Conservation (phyloP, 2,329 filamentous ascomycete genomes). For the Mariannaea elegans region DNA sequence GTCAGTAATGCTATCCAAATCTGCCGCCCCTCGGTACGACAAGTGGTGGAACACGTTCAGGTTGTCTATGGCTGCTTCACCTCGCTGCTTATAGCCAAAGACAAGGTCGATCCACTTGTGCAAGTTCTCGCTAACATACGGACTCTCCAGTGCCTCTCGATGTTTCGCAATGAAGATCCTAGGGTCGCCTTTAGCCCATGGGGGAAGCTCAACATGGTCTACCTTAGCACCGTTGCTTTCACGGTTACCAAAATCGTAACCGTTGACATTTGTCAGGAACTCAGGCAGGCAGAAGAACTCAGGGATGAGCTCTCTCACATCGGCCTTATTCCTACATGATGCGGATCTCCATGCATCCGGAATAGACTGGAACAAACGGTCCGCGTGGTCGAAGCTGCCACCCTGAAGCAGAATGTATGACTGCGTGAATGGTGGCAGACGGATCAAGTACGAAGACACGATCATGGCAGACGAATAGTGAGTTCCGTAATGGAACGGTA, state of each 20-base stretch:
- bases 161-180: constrained; percentile 96
- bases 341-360: constrained; percentile 91
- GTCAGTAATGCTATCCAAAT: constrained; percentile 90
- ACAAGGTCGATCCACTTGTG: constrained; percentile 97
- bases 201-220: constrained; percentile 87
- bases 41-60: constrained; percentile 96
- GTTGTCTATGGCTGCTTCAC: constrained; percentile 89
- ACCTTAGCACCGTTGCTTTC: constrained; percentile 84
- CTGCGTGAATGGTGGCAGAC: constrained; percentile 94
- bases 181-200: constrained; percentile 96
- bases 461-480: constrained; percentile 99
- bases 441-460: constrained; percentile 94
- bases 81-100: constrained; percentile 93
- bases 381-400: constrained; percentile 95
- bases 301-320: constrained; percentile 92
- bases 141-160: constrained; percentile 93
- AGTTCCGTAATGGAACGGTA: constrained; percentile 96
- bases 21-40: constrained; percentile 92
- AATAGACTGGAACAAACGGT: constrained; percentile 93
- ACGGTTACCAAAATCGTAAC: constrained; percentile 89
- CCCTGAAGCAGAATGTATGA: constrained; percentile 94
- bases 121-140: constrained; percentile 87
- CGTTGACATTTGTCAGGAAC: constrained; percentile 92
- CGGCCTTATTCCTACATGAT: constrained; percentile 88
- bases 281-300: constrained; percentile 98